Evolutionary conservation across 2,329 filamentous ascomycete genomes (phyloP), one percentile per base, ranked within the genome.

Genomic region (Aspergillus sp.): DNA sequence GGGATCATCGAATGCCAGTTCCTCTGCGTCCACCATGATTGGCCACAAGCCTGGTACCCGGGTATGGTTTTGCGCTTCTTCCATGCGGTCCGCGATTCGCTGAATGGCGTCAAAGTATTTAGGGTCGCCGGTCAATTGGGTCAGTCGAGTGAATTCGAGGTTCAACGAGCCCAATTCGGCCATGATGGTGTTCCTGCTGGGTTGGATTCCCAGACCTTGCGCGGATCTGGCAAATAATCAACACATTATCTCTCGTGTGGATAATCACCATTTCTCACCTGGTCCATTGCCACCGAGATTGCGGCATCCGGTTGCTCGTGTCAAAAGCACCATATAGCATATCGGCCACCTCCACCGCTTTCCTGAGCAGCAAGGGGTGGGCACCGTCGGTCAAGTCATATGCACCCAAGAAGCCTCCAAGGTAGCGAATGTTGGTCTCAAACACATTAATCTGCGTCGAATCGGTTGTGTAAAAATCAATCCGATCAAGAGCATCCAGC

Each of bases 81-180:
- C 80, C 17, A 96, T 76, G 2, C 82, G 83, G 60, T 95, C 74
- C 20, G 88, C 91, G 59, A 96, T 87, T 49, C 90, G 82, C 48
- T 88, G 87, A 43, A 95, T 78, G 17, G 90, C 90, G 66, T 95
- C 90, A 62, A 91, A 96, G 70, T 93, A 96, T 63, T 85, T 90
- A 48, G 84, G 71, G 51, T 93, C 77, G 30, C 82, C 80, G 0
- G 90, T 95, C 50, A 95, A 74, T 66, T 96, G 90, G 4, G 90
- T 86, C 30, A 96, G 76, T 9, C 90, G 81, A 0, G 89, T 95
- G 66, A 96, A 95, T 65, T 96, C 90, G 73, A 96, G 77, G n/a
- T 84, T 85, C 53, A 96, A 72, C 7, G 87, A 88, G 0, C 85
- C 90, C 20, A 93, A 64, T 67, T 93, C 88, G 51, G 78, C 81